Conservation (phyloP, 345 rosid genomes). For the Populus deltoides region DNA sequence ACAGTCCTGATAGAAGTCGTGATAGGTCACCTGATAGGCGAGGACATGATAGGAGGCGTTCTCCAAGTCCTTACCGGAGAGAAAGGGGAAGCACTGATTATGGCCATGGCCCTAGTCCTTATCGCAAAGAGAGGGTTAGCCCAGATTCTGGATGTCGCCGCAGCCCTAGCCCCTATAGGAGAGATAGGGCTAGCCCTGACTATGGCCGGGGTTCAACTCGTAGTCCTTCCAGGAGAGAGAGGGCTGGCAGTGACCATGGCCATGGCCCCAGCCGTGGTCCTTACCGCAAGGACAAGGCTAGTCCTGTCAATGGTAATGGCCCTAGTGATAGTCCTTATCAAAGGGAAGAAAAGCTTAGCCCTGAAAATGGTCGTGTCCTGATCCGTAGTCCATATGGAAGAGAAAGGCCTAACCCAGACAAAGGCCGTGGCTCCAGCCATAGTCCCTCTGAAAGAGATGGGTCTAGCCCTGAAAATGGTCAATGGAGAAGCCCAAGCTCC, state of each 20-base stretch:
- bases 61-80: conserved; percentile 78
- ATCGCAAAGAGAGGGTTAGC: conserved; percentile 55
- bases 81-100: conserved; percentile 87
- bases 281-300: conserved; percentile 30
- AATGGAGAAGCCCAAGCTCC: conserved; percentile 21
- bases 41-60: conserved; percentile 54
- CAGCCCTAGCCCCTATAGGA: conserved; percentile 42
- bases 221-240: conserved; percentile 59
- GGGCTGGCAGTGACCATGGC: conserved; percentile 45
- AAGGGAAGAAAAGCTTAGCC: conserved; percentile 38
- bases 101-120: conserved; percentile 65
- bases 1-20: conserved; percentile 69
- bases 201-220: conserved; percentile 45
- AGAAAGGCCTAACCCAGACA: conserved; percentile 34
- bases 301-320: conserved; percentile 21
- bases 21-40: conserved; percentile 77
- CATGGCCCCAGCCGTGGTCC: conserved; percentile 56
- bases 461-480: conserved; percentile 44
- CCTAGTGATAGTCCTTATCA: conserved; percentile 35
- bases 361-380: conserved; percentile 30
- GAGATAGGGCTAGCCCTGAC: conserved; percentile 40
- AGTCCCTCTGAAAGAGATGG: conserved; percentile 43
- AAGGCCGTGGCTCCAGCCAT: conserved; percentile 44
- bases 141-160: conserved; percentile 52
- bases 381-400: conserved; percentile 40